These are phyloP conservation scores for Ramalina peruviana DNA, from an alignment of 495 filamentous ascomycete species.

Conservation along the genomic window DNA sequence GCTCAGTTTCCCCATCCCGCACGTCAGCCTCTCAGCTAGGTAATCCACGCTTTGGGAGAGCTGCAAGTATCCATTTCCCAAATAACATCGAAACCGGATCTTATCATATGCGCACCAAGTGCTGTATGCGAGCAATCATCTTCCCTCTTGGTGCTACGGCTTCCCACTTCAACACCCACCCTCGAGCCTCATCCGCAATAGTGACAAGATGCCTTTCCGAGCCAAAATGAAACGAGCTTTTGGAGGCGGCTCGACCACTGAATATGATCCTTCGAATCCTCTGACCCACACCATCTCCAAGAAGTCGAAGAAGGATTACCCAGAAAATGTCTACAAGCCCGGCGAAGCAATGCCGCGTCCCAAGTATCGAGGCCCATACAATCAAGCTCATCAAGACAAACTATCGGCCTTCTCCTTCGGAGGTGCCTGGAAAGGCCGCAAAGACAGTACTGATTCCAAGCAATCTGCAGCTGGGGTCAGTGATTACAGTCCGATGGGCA, in stretches of 20 bases:
- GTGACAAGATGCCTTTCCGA: constrained; percentile 28
- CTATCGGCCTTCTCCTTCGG: constrained; percentile 38
- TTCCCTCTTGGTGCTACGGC: not conserved
- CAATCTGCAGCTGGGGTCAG: constrained; percentile 5
- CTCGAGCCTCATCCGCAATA: not conserved
- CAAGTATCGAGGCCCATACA: constrained; percentile 38
- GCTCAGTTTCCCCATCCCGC: too few species aligned
- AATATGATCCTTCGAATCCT: constrained; percentile 16
- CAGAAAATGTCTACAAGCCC: constrained; percentile 27
- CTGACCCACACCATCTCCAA: constrained; percentile 9
- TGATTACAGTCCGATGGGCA: constrained; percentile 17
- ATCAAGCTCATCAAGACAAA: constrained; percentile 34
- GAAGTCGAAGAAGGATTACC: constrained; percentile 31
- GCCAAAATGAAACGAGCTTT: constrained; percentile 21
- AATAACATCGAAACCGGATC: too few species aligned
- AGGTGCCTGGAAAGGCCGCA: constrained; percentile 22
- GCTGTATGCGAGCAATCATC: too few species aligned
- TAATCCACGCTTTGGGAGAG: too few species aligned
- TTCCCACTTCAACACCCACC: not conserved
- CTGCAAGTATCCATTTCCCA: too few species aligned
- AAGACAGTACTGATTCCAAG: constrained; percentile 9
- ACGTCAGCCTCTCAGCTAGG: too few species aligned
- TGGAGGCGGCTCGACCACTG: constrained; percentile 5
- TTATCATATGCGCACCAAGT: too few species aligned
- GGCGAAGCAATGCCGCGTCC: constrained; percentile 33